Evolutionary conservation across 2,329 filamentous ascomycete species (phyloP).

Genomic region (Aureobasidium sp.): DNA sequence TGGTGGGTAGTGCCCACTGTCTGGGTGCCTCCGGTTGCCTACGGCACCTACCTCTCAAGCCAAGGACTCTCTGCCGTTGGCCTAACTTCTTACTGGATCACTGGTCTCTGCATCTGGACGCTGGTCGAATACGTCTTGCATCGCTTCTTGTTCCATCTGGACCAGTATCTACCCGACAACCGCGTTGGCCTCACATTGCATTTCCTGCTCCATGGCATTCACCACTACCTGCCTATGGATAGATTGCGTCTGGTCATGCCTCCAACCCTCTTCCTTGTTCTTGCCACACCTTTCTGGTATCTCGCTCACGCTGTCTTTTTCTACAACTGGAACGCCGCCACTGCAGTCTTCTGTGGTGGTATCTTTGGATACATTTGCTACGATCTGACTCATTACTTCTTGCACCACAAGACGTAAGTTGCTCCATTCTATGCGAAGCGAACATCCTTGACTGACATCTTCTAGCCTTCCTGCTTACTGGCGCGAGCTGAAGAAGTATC

Average conservation of each 20-base stretch:
- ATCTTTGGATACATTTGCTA: constrained; percentile 96
- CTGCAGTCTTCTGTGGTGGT: constrained; percentile 75
- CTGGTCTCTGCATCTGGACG: constrained; percentile 76
- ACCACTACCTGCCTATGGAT: constrained; percentile 99
- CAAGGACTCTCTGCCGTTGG: constrained; percentile 46
- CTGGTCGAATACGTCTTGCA: constrained; percentile 85
- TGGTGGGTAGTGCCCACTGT: constrained; percentile 84
- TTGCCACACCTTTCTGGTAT: constrained; percentile 88
- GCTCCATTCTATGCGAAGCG: not conserved
- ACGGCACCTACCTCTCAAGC: constrained; percentile 60
- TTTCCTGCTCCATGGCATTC: constrained; percentile 91
- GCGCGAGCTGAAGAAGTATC: constrained; percentile 90
- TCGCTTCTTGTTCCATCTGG: constrained; percentile 86
- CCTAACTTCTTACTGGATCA: constrained; percentile 53
- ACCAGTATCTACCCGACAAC: constrained; percentile 89
- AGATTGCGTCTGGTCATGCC: constrained; percentile 96
- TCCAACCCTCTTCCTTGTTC: constrained; percentile 71
- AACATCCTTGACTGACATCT: not conserved
- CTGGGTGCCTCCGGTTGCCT: constrained; percentile 75
- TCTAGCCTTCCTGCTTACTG: constrained; percentile 73
- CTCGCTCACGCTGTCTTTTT: constrained; percentile 74
- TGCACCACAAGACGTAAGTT: constrained; percentile 79
- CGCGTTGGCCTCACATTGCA: constrained; percentile 76
- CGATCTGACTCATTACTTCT: constrained; percentile 96
- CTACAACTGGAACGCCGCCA: constrained; percentile 76